Conservation (phyloP, 106 monocot genomes). For the Posidonia australis region DNA sequence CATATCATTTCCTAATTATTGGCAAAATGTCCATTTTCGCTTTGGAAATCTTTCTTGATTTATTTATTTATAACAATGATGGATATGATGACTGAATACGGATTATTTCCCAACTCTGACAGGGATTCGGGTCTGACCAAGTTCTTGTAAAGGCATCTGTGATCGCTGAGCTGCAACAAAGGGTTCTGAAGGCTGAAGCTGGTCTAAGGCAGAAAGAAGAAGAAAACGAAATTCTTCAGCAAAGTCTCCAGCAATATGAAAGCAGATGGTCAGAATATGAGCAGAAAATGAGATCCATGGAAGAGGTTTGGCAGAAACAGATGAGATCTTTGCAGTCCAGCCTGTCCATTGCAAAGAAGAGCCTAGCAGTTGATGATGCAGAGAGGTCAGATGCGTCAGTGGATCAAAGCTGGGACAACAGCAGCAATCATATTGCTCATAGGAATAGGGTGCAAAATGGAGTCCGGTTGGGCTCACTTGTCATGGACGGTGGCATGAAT, state of each 20-base stretch:
- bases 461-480: background rate
- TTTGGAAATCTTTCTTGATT: too few species aligned
- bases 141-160: conserved; percentile 69
- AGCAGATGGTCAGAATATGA: conserved; percentile 87
- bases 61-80: too few species aligned
- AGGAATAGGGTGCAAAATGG: conserved; percentile 18
- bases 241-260: conserved; percentile 77
- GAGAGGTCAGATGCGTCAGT: conserved; percentile 50
- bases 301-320: conserved; percentile 97
- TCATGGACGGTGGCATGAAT: conserved; percentile 25
- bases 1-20: too few species aligned
- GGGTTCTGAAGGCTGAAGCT: conserved; percentile 76
- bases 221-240: conserved; percentile 79
- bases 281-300: conserved; percentile 93
- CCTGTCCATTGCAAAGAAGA: conserved; percentile 71
- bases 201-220: conserved; percentile 69
- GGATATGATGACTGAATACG: background rate
- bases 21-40: too few species aligned
- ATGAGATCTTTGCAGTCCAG: conserved; percentile 83
- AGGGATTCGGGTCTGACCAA: conserved; percentile 44
- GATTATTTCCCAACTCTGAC: background rate
- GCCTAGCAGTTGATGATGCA: conserved; percentile 44
- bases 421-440: conserved; percentile 8
- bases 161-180: conserved; percentile 71
- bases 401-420: conserved; percentile 43